Conservation (phyloP, 1,139 yeast genomes). For the Blastobotrys illinoisensis region DNA sequence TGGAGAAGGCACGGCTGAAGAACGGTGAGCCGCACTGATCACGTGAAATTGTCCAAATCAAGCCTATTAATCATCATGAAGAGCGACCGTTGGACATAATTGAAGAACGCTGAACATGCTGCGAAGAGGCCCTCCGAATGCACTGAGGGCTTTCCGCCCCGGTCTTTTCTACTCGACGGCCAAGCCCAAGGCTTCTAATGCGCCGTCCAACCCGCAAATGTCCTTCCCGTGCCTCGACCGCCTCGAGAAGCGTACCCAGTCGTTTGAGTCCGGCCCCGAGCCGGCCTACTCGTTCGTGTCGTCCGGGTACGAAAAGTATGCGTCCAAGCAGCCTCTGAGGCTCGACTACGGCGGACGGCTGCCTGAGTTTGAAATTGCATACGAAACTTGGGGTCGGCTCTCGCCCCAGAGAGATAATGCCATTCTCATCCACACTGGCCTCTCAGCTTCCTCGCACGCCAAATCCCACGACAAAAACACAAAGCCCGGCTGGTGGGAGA, state of each 20-base stretch:
- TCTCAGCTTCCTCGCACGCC: slow-evolving; percentile 94
- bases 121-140: not conserved
- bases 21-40: not conserved
- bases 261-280: slow-evolving; percentile 72
- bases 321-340: slow-evolving; percentile 52
- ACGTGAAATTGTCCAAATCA: not conserved
- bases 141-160: not conserved
- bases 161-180: not conserved
- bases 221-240: slow-evolving; percentile 83
- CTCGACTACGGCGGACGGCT: slow-evolving; percentile 79
- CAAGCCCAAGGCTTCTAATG: not conserved
- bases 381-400: slow-evolving; percentile 84
- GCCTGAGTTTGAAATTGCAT: slow-evolving; percentile 74
- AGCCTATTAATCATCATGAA: not conserved
- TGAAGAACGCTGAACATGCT: not conserved
- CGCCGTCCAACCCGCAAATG: slow-evolving; percentile 51
- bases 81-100: not conserved
- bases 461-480: slow-evolving; percentile 67
- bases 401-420: slow-evolving; percentile 62
- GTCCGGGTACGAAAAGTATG: slow-evolving; percentile 60
- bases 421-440: slow-evolving; percentile 79
- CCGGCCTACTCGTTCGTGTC: slow-evolving; percentile 72
- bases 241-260: slow-evolving; percentile 50
- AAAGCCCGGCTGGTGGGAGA: slow-evolving; percentile 94
- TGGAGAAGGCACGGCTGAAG: not conserved